A percentile compares a stretch with the other conserved stretches of the same genome.
phyloP scores from a whole-genome alignment of 345 rosid species.

The Corchorus olitorius region DNA sequence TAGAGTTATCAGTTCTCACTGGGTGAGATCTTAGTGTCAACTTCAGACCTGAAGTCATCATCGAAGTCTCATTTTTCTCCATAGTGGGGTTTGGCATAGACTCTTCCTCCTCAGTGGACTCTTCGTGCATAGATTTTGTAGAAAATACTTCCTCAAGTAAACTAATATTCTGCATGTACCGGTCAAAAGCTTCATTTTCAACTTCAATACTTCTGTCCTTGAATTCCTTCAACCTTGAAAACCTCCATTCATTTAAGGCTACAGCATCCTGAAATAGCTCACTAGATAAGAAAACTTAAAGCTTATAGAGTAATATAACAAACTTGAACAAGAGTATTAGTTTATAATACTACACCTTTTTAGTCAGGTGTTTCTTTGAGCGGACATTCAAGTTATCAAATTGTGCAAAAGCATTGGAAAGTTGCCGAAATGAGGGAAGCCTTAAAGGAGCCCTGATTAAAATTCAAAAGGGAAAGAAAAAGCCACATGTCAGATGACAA shows the following conservation, averaged over 20 bases:
- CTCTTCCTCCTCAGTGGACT: constrained; percentile 29
- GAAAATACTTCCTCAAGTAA: constrained; percentile 80
- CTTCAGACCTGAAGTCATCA: constrained; percentile 41
- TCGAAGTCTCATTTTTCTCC: constrained; percentile 32
- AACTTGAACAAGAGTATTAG: constrained; percentile 5
- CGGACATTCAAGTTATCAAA: constrained; percentile 81
- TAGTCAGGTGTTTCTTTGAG: constrained; percentile 75
- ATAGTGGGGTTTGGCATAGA: constrained; percentile 28
- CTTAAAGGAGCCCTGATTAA: constrained; percentile 65
- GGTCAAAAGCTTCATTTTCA: constrained; percentile 86
- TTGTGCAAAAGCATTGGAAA: constrained; percentile 81
- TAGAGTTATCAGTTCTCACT: constrained; percentile 50
- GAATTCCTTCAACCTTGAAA: constrained; percentile 76
- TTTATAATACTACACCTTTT: constrained; percentile 53
- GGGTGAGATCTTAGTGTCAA: constrained; percentile 52
- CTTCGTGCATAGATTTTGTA: constrained; percentile 44
- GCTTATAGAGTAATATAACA: background rate
- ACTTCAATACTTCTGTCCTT: constrained; percentile 68
- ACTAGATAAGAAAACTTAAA: constrained; percentile 13
- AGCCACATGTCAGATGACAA: constrained; percentile 12
- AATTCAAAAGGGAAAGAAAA: constrained; percentile 16
- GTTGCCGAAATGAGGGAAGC: constrained; percentile 76
- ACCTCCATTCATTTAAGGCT: constrained; percentile 90
- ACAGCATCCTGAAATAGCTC: constrained; percentile 72
- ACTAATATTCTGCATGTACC: constrained; percentile 70